A percentile compares a stretch with the other conserved stretches of the same genome.
Conservation (phyloP, 306 rosid genomes). For the Cucumis cinereus region DNA sequence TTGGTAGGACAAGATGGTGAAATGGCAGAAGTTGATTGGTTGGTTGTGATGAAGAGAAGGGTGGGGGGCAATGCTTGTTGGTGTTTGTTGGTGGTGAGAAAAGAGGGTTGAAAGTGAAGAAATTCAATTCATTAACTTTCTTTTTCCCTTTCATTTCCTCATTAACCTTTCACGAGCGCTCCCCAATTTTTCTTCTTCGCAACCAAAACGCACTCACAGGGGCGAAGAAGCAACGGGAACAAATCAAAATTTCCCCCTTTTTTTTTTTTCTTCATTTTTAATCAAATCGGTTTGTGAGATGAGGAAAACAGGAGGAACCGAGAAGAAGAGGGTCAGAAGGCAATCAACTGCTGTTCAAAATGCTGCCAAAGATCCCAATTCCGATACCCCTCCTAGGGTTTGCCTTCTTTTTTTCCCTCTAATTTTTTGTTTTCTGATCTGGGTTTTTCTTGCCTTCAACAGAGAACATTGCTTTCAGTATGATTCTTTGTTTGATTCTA, state of each 20-base stretch:
- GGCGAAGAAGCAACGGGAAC: slow-evolving; percentile 5
- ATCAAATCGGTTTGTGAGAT: slow-evolving; percentile 16
- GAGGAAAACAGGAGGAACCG: slow-evolving; percentile 87
- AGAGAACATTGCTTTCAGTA: background rate
- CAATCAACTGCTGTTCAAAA: slow-evolving; percentile 52
- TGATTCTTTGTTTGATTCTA: background rate
- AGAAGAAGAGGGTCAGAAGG: slow-evolving; percentile 89
- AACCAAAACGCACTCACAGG: background rate
- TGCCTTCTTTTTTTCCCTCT: slow-evolving; percentile 4
- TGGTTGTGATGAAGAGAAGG: background rate
- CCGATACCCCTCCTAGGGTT: slow-evolving; percentile 84
- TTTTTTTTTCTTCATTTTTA: background rate
- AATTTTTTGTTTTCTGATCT: slow-evolving; percentile 22
- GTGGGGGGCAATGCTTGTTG: background rate
- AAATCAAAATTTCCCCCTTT: background rate
- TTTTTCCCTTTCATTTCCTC: background rate
- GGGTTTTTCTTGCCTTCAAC: slow-evolving; percentile 12
- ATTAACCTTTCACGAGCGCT: background rate
- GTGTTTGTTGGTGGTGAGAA: background rate
- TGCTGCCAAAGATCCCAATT: slow-evolving; percentile 62
- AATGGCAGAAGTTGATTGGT: slow-evolving; percentile 6
- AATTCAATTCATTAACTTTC: background rate
- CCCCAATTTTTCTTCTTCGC: slow-evolving; percentile 5
- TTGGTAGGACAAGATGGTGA: background rate
- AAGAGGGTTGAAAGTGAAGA: slow-evolving; percentile 2